A percentile compares a stretch with the other conserved stretches of the same genome.
phyloP scores from a whole-genome alignment of 2,329 filamentous ascomycete species.

The Xylariaceae sp. region DNA sequence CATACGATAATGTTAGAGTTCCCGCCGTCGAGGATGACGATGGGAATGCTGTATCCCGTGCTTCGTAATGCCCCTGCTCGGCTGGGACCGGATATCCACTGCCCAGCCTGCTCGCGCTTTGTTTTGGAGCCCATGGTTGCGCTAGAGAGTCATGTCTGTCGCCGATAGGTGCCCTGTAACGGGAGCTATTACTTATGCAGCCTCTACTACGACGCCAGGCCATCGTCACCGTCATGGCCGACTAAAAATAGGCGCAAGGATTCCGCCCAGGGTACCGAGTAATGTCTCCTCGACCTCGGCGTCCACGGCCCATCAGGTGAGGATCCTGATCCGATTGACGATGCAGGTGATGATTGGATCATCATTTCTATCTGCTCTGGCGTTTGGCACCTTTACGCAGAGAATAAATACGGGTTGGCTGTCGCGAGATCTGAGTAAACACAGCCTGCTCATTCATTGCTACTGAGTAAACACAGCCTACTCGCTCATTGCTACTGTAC shows the following conservation, averaged over 20 bases:
- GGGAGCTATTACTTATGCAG: background rate
- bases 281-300: background rate
- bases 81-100: too few relatives aligned
- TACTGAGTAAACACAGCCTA: too few relatives aligned
- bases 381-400: too few relatives aligned
- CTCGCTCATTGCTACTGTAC: too few relatives aligned
- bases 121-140: too few relatives aligned
- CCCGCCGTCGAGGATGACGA: background rate
- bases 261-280: background rate
- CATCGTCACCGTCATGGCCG: background rate
- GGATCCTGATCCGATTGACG: too few relatives aligned
- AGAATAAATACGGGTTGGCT: too few relatives aligned
- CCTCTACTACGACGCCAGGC: background rate
- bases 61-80: background rate
- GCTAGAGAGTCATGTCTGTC: background rate
- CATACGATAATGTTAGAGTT: background rate
- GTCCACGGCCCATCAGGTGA: background rate
- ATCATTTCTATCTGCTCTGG: background rate
- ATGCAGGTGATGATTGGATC: background rate
- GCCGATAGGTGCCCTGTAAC: background rate
- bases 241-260: background rate
- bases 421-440: too few relatives aligned
- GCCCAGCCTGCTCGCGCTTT: too few relatives aligned
- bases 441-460: background rate
- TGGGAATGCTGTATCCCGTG: background rate